These are phyloP conservation scores for Aspergillus floridensis DNA, from an alignment of 2,329 filamentous ascomycete species.

Conservation along the genomic window DNA sequence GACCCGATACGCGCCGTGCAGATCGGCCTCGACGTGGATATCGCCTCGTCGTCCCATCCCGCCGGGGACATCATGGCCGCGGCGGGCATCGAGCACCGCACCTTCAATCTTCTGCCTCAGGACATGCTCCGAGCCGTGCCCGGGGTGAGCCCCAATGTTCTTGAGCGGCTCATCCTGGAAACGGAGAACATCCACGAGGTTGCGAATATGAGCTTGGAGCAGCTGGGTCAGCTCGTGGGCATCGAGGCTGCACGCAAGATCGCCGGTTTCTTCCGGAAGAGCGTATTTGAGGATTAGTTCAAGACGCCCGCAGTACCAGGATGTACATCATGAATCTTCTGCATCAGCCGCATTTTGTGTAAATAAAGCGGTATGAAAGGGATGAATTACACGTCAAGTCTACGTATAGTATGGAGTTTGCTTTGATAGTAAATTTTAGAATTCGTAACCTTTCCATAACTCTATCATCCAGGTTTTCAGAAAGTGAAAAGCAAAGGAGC, in stretches of 20 bases:
- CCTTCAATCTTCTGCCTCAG: constrained; percentile 79
- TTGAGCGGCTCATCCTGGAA: constrained; percentile 68
- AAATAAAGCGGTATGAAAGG: too few species aligned
- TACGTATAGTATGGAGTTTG: not conserved
- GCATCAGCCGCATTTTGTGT: too few species aligned
- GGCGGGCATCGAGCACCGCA: constrained; percentile 55
- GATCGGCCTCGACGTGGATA: constrained; percentile 67
- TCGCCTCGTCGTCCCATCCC: constrained; percentile 25
- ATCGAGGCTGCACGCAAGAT: constrained; percentile 74
- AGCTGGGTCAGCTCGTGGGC: constrained; percentile 73
- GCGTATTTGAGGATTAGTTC: constrained; percentile 49
- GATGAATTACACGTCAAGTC: too few species aligned
- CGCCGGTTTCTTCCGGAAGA: constrained; percentile 72
- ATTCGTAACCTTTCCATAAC: constrained; percentile 34
- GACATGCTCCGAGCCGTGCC: constrained; percentile 87
- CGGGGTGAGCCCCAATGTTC: constrained; percentile 75
- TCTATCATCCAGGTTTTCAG: constrained; percentile 31
- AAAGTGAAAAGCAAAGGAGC: constrained; percentile 23
- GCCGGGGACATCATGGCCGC: constrained; percentile 56
- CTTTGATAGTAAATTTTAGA: constrained; percentile 21
- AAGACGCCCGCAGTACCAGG: not conserved
- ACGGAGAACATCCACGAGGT: constrained; percentile 76
- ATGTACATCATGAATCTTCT: too few species aligned
- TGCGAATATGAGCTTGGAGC: constrained; percentile 76
- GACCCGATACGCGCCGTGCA: constrained; percentile 85